Conservation (phyloP, 2,329 filamentous ascomycete species). For the Aspergillus tanneri region DNA sequence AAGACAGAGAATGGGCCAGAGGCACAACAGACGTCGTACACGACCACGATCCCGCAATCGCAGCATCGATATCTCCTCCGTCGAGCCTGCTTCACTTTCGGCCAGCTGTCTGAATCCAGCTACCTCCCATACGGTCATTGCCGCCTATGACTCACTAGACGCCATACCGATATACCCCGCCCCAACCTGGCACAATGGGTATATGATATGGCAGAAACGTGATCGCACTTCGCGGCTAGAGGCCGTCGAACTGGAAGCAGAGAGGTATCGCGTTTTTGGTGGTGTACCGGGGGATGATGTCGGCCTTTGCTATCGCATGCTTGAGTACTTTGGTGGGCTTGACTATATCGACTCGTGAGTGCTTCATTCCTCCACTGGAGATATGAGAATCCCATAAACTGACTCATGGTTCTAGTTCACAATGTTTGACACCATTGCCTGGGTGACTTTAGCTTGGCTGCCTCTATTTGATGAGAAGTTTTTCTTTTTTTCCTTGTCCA, state of each 20-base stretch:
- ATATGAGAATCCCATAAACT: background rate
- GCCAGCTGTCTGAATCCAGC: slow-evolving; percentile 11
- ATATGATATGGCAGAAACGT: slow-evolving; percentile 41
- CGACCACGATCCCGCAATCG: slow-evolving; percentile 42
- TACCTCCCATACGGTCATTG: slow-evolving; percentile 14
- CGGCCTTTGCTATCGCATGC: slow-evolving; percentile 49
- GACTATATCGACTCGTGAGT: slow-evolving; percentile 49
- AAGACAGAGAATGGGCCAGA: slow-evolving; percentile 43
- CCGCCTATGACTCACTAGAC: slow-evolving; percentile 26
- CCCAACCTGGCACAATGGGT: slow-evolving; percentile 45
- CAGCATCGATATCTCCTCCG: slow-evolving; percentile 23
- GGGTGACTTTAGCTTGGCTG: slow-evolving; percentile 21
- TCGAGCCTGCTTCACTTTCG: slow-evolving; percentile 21
- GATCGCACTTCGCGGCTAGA: slow-evolving; percentile 33
- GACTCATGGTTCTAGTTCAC: slow-evolving; percentile 9
- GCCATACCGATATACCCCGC: slow-evolving; percentile 31
- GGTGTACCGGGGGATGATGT: slow-evolving; percentile 47
- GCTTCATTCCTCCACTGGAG: background rate
- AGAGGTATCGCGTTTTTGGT: slow-evolving; percentile 48
- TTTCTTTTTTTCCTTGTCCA: background rate
- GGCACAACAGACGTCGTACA: slow-evolving; percentile 48
- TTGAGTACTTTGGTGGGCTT: slow-evolving; percentile 50
- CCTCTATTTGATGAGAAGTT: slow-evolving; percentile 1
- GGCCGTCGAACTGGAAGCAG: slow-evolving; percentile 34
- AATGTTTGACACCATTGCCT: slow-evolving; percentile 23